Evolutionary conservation across 345 rosid genomes (phyloP), one percentile per base, ranked within the genome.

Genomic region (Acer yangbiense): DNA sequence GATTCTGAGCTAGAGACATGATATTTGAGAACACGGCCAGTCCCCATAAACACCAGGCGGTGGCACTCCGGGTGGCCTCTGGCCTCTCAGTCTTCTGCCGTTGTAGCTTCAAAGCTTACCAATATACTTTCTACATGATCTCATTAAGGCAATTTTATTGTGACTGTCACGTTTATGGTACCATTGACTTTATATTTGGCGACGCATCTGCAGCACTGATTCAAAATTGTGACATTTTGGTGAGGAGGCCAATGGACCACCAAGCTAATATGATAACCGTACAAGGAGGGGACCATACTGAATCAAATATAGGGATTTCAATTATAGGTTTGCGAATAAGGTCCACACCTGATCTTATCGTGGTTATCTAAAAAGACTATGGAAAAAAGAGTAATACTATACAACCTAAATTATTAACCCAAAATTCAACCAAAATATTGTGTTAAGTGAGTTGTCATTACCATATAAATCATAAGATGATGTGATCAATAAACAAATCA

Each of bases 1-100:
- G 93, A 3, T 92, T 94, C 80, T 92, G 97, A 94, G 94, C 97
- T 6, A 77, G 93, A 61, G 93, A 92, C 76, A 85, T 94, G 68
- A 87, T 93, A 11, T 91, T 92, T 29, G 89, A 90, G 90, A 94
- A 92, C 85, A 90, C 87, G 0, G 97, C 93, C 0, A 94, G 96
- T 20, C 98, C 94, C 7, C 4, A 32, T 32, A 32, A 32, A 32
- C 76, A 82, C 78, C 95, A 92, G 68, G 95, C 97, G 0, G 94
- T 91, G 65, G 98, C 94, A 21, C 69, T 88, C 17, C 58, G 27
- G 27, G 27, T 25, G 84, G 85, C 77, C 75, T 89, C 97, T 0
- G 97, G 92, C 57, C 85, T 41, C 46, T 85, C 92, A 0, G 44
- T 94, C 25, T 87, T 93, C 71, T 91, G 89, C 68, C 84, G 89